Conservation (phyloP, 257 asterid species). For the Asclepias syriaca region DNA sequence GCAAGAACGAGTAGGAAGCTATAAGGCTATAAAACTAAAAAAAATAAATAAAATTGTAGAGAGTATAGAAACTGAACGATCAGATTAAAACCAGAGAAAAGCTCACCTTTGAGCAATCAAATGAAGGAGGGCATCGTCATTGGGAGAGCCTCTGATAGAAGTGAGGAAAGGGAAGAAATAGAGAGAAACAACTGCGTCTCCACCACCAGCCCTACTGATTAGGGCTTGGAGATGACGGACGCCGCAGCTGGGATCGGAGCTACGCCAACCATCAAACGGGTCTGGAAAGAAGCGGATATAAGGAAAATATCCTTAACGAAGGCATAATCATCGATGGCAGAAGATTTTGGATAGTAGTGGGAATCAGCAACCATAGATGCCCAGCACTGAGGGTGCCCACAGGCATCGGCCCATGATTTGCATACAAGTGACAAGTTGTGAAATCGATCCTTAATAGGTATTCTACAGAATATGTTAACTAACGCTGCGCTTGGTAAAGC, state of each 20-base stretch:
- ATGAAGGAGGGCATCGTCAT: constrained; percentile 39
- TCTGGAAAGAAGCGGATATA: constrained; percentile 22
- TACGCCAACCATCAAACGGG: constrained; percentile 37
- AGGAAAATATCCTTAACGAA: constrained; percentile 33
- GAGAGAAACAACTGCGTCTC: constrained; percentile 28
- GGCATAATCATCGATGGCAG: constrained; percentile 19
- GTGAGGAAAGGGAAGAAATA: constrained; percentile 39
- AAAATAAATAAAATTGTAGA: neutral
- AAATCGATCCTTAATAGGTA: constrained; percentile 35
- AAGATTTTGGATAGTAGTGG: neutral
- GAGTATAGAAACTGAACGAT: neutral
- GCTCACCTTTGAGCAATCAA: constrained; percentile 29
- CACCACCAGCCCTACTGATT: constrained; percentile 33
- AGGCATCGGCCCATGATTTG: constrained; percentile 39
- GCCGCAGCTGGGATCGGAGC: constrained; percentile 22
- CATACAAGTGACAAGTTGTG: constrained; percentile 38
- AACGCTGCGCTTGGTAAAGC: constrained; percentile 37
- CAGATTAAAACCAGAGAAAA: neutral
- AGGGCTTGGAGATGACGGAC: constrained; percentile 21
- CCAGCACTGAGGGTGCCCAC: constrained; percentile 40
- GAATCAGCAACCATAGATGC: constrained; percentile 34
- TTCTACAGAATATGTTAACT: constrained; percentile 32
- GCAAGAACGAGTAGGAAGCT: neutral
- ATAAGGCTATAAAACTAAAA: no score
- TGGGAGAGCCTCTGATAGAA: constrained; percentile 22